Conservation (phyloP, 106 monocot species). For the Dioscorea alata region DNA sequence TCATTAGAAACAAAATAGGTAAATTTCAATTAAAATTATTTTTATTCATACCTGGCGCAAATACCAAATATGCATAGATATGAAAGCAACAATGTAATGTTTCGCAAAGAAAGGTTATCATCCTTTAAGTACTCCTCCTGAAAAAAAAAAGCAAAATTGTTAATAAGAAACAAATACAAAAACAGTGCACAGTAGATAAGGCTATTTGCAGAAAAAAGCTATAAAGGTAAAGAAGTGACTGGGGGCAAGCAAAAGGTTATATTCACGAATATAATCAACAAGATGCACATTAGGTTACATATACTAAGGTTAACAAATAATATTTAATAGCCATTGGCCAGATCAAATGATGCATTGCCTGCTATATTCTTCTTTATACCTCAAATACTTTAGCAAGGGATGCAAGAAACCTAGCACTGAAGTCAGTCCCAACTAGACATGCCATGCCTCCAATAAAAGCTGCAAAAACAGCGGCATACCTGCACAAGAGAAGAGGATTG, state of each 20-base stretch:
- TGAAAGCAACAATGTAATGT: conserved; percentile 67
- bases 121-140: conserved; percentile 80
- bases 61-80: conserved; percentile 85
- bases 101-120: conserved; percentile 72
- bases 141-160: conserved; percentile 11
- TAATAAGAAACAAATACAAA: conserved; percentile 2
- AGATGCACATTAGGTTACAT: no score
- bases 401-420: conserved; percentile 83
- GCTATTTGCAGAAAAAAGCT: no score
- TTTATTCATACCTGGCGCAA: conserved; percentile 55
- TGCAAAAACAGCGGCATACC: conserved; percentile 88
- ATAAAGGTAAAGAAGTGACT: no score
- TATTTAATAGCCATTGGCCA: no score
- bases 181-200: neutral
- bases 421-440: conserved; percentile 84
- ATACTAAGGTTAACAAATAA: no score
- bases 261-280: no score
- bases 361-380: conserved; percentile 24
- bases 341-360: no score
- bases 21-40: no score
- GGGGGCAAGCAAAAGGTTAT: no score
- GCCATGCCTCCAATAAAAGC: conserved; percentile 93
- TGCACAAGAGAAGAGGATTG: conserved; percentile 23
- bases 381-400: conserved; percentile 71
- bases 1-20: no score